A percentile compares a stretch with the other conserved stretches of the same genome.
Evolutionary conservation across 192 early-diverging fungal species (phyloP).

Genomic region (Spizellomyces sp.): DNA sequence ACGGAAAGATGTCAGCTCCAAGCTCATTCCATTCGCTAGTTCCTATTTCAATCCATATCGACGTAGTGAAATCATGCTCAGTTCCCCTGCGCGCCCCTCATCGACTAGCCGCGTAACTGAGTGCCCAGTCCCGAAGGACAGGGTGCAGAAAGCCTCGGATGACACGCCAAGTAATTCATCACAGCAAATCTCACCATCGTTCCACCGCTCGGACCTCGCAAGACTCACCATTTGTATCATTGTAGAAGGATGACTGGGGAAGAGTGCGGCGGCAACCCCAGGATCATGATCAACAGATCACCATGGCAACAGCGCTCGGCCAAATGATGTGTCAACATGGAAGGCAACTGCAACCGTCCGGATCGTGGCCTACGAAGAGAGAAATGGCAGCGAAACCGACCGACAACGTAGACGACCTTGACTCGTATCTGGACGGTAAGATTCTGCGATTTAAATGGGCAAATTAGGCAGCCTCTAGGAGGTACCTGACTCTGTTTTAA

Average conservation of each 20-base stretch:
- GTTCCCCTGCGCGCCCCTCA: neutral
- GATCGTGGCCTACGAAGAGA: neutral
- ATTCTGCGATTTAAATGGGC: slow-evolving; percentile 3
- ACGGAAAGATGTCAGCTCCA: too few species aligned
- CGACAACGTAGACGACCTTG: slow-evolving; percentile 53
- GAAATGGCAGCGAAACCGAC: neutral
- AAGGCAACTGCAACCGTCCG: neutral
- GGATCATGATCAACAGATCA: neutral
- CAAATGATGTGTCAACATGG: neutral
- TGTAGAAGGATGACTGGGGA: neutral
- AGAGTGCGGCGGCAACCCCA: neutral
- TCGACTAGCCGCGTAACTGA: neutral
- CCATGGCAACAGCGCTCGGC: neutral
- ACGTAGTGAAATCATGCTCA: neutral
- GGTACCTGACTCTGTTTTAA: neutral
- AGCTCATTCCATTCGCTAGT: too few species aligned
- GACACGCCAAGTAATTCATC: slow-evolving; percentile 4
- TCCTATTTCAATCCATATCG: neutral
- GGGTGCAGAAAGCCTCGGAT: neutral
- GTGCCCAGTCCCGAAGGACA: neutral
- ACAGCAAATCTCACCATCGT: neutral
- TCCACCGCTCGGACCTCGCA: neutral
- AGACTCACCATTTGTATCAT: neutral
- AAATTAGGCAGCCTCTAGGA: neutral
- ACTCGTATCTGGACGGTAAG: slow-evolving; percentile 69